Conservation (phyloP, 345 rosid species). For the Draba incana region DNA sequence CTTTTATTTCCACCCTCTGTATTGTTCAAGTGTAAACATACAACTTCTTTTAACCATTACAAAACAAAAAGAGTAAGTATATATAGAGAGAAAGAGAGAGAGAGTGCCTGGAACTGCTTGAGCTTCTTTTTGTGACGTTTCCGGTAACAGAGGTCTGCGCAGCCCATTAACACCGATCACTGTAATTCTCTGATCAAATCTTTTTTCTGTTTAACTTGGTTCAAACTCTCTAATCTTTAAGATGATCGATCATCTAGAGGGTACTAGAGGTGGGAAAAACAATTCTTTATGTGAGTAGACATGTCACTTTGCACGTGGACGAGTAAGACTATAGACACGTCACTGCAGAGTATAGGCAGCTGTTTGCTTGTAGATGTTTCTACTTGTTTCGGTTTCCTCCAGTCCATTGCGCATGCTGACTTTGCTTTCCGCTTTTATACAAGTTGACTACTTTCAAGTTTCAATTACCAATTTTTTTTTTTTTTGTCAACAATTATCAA, state of each 20-base stretch:
- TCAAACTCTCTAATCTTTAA: too few species aligned
- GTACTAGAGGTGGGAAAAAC: background rate
- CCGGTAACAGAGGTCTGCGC: conserved; percentile 33
- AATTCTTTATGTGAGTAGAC: background rate
- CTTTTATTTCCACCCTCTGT: conserved; percentile 58
- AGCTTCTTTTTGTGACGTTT: conserved; percentile 35
- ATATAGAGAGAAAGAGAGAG: background rate
- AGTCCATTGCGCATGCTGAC: background rate
- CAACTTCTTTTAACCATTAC: too few species aligned
- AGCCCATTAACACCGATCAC: conserved; percentile 3
- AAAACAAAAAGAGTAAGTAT: background rate
- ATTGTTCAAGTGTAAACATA: conserved; percentile 33
- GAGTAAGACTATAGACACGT: conserved; percentile 14
- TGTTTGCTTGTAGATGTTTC: conserved; percentile 30
- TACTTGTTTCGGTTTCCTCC: conserved; percentile 7
- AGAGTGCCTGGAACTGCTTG: conserved; percentile 41
- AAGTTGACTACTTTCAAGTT: too few species aligned
- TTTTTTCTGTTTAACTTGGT: too few species aligned
- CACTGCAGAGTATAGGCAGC: conserved; percentile 17
- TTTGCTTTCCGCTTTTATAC: background rate
- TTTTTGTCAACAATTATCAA: too few species aligned
- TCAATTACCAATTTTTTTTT: too few species aligned
- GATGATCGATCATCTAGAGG: background rate
- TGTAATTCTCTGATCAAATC: too few species aligned
- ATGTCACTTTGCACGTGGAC: conserved; percentile 32